These are phyloP conservation scores for Macadamia integrifolia DNA, from an alignment of 164 flowering plant species.

Conservation along the genomic window DNA sequence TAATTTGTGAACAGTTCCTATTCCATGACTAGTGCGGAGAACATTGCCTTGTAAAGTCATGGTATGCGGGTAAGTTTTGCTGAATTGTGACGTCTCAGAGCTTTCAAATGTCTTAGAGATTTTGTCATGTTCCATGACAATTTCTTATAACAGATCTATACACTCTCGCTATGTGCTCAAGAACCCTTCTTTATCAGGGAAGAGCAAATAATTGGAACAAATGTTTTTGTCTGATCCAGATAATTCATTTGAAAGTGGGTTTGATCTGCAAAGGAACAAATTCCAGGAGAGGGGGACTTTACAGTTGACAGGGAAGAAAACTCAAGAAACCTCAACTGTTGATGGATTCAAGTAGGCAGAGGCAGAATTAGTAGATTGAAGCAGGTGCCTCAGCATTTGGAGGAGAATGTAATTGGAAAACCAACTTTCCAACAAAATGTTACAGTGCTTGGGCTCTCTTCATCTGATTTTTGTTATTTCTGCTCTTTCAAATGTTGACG, in stretches of 20 bases:
- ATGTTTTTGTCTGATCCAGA: slow-evolving; percentile 82
- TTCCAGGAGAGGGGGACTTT: slow-evolving; percentile 91
- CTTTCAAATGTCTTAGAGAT: slow-evolving; percentile 77
- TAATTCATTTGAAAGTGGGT: slow-evolving; percentile 53
- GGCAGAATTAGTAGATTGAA: slow-evolving; percentile 36
- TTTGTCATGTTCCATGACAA: slow-evolving; percentile 57
- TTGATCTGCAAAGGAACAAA: slow-evolving; percentile 54
- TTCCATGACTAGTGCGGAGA: slow-evolving; percentile 73
- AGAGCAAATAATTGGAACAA: slow-evolving; percentile 37
- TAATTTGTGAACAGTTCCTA: slow-evolving; percentile 73
- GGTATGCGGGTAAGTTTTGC: slow-evolving; percentile 99
- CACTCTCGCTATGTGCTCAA: slow-evolving; percentile 81
- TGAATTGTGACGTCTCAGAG: slow-evolving; percentile 73
- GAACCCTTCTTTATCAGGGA: slow-evolving; percentile 95
- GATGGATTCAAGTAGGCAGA: slow-evolving; percentile 84
- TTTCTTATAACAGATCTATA: slow-evolving; percentile 87
- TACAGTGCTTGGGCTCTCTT: slow-evolving; percentile 73
- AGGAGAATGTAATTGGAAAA: slow-evolving; percentile 51
- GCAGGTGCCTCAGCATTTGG: slow-evolving; percentile 75
- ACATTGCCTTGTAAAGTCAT: slow-evolving; percentile 86
- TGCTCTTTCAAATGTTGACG: slow-evolving; percentile 59
- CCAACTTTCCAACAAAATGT: slow-evolving; percentile 51
- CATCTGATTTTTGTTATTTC: slow-evolving; percentile 78
- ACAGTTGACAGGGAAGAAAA: slow-evolving; percentile 84
- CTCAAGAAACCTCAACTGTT: slow-evolving; percentile 71